Evolutionary conservation across 2,329 filamentous ascomycete species (phyloP), one percentile per base, ranked within the genome.

Genomic region (Diplodia mutila): DNA sequence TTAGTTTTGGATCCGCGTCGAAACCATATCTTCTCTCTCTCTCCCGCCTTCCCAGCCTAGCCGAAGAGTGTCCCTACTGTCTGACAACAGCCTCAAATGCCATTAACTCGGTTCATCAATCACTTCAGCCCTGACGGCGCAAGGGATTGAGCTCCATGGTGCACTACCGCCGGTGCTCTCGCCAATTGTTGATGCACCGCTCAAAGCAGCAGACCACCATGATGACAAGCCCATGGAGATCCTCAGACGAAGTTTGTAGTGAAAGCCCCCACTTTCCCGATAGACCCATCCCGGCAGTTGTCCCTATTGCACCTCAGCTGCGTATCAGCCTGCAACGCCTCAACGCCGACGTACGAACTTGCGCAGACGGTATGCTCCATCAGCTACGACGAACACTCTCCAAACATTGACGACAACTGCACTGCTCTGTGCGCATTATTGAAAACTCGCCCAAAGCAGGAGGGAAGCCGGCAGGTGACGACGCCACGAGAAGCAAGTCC

Each of bases 321-420:
- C 42, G 59, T 63, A 63, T 63, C 59, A 63, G 59, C 59, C 59
- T 63, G 59, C 46, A 63, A 63, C 59, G 29, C 59, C 59, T 51
- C 46, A 37, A 37, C 27, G 46, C 42, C 59, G 25, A 51, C 29
- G 59, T 51, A 63, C 59, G n/a, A 27, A 37, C 29, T 8, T 34
- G 29, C n/a, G 42, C 27, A 27, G 9, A 23, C 59, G 6, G 21
- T 51, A 34, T 11, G 34, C 34, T 46, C 59, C 21, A n/a, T 14
- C 27, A 34, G 27, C 54, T 4, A 37, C 14, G 34, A 18, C 57
- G 49, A 34, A 34, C 32, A 7, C 32, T 34, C 21, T 29, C 7
- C 18, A 25, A 21, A 27, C 25, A 16, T n/a, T 59, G 21, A 27
- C 21, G 37, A 18, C 25, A 1, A 37, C 14, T 42, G 18, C 37